These are phyloP conservation scores for Mycena sanguinolenta DNA, from an alignment of 768 basidiomycete species.

Conservation along the genomic window DNA sequence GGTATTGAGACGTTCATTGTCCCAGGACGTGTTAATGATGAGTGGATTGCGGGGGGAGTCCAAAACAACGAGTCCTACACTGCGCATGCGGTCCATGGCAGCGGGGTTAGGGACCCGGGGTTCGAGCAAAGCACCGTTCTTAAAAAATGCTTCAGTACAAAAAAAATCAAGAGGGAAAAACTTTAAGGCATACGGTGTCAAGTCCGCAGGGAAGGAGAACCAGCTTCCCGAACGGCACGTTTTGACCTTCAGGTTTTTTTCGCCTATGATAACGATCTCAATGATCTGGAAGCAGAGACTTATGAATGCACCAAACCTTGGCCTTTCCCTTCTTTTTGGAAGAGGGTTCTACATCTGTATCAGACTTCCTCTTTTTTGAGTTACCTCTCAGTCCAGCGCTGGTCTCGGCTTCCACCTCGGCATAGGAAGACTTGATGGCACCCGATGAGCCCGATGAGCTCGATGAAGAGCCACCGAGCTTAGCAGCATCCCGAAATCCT, in stretches of 20 bases:
- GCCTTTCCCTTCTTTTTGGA: not conserved
- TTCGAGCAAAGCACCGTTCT: not conserved
- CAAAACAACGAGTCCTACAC: not conserved
- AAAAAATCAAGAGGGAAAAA: not conserved
- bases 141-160: not conserved
- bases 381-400: conserved; percentile 8
- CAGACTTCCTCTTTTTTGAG: conserved; percentile 12
- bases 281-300: too few species aligned
- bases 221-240: conserved; percentile 1
- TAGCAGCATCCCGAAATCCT: conserved; percentile 7
- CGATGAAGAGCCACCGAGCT: not conserved
- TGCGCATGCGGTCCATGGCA: not conserved
- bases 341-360: not conserved
- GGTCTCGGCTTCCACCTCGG: conserved; percentile 18
- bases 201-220: conserved; percentile 6
- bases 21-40: not conserved
- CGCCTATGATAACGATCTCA: not conserved
- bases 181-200: not conserved
- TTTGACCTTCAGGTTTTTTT: too few species aligned
- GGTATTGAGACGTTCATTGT: not conserved
- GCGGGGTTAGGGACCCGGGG: not conserved
- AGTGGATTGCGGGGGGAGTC: not conserved
- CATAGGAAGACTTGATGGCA: conserved; percentile 2
- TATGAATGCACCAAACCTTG: not conserved
- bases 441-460: too few species aligned